Base-by-base conservation (phyloP, 2,329 filamentous ascomycete genomes). In the Coniella vitis region DNA sequence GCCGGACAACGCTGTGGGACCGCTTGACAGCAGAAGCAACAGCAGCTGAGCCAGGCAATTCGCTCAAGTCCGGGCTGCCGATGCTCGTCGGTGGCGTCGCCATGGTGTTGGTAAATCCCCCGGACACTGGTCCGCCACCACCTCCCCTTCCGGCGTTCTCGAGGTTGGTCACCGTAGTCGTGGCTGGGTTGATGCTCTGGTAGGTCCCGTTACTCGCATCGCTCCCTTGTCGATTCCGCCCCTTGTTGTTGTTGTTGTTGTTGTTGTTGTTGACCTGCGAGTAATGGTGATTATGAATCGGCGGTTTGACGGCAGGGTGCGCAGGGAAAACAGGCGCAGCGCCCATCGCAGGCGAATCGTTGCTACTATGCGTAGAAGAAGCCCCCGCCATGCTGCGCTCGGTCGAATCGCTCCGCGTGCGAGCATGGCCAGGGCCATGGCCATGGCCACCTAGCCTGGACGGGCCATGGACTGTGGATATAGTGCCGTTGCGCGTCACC, bases 381-480 rank as follows among this genome's bases (percentile, higher is more conserved):
- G 51, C 51, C 19, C 40, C 47, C n/a, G n/a, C n/a, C 3, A 25
- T 39, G 3, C 47, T 52, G 10, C 47, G 47, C 19, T 44, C 49
- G 4, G 51, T 53, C 10, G 51, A 53, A 37, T 53, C 48, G 12
- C 51, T 53, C 17, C 40, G 31, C n/a, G 44, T 51, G 39, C 51
- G 45, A 32, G 32, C 37, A 14, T 48, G 45, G 10, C 48, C 25
- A 29, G 5, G 25, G 5, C 25, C 25, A 10, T 29, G 10, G 10
- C 25, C 25, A 29, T 10, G 5, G 10, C 25, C 25, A 29, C 25
- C 48, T n/a, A 53, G 22, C 14, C 47, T 53, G 4, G 51, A 53
- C 5, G 48, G 44, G 13, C 49, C 51, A 21, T 51, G 49, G 13
- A 22, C 5, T 5, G 10, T 38, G n/a, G 43, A 44, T 17, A 47